Percentiles rank a stretch among this genome's conserved stretches.
Conservation (phyloP, 2,329 filamentous ascomycete genomes). For the Aureobasidium sp. region DNA sequence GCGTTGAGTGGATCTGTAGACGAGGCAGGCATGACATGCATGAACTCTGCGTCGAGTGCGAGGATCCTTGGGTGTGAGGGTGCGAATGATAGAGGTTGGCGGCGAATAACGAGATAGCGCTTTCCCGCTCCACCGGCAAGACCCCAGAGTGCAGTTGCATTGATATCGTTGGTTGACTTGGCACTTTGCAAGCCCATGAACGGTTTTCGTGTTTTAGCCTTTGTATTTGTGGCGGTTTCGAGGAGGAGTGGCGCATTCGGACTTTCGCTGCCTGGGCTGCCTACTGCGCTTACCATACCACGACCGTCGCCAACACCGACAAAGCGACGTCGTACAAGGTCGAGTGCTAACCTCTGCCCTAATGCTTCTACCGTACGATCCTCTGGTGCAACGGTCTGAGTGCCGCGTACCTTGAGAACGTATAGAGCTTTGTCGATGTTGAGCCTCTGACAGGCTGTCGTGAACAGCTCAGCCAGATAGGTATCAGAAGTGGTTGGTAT, state of each 20-base stretch:
- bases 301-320: conserved; percentile 41
- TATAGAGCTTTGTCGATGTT: conserved; percentile 71
- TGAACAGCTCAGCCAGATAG: conserved; percentile 73
- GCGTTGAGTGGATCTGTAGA: conserved; percentile 26
- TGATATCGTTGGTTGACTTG: conserved; percentile 36
- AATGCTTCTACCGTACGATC: conserved; percentile 74
- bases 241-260: conserved; percentile 58
- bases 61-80: conserved; percentile 66
- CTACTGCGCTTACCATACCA: conserved; percentile 46
- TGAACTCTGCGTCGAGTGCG: conserved; percentile 75
- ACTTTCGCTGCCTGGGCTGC: conserved; percentile 60
- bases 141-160: conserved; percentile 14
- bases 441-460: conserved; percentile 66
- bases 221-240: conserved; percentile 37
- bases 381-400: conserved; percentile 63
- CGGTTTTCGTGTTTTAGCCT: conserved; percentile 35
- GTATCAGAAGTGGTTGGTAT: conserved; percentile 73
- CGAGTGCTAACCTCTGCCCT: conserved; percentile 64
- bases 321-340: conserved; percentile 66
- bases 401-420: conserved; percentile 67
- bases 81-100: conserved; percentile 73
- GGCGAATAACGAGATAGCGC: conserved; percentile 71
- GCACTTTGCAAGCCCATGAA: conserved; percentile 12
- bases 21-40: conserved; percentile 63
- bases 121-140: conserved; percentile 34